Percentiles rank a stretch among this genome's conserved stretches.
Evolutionary conservation across 768 basidiomycete genomes (phyloP).

Genomic region (Mycena leptocephala): DNA sequence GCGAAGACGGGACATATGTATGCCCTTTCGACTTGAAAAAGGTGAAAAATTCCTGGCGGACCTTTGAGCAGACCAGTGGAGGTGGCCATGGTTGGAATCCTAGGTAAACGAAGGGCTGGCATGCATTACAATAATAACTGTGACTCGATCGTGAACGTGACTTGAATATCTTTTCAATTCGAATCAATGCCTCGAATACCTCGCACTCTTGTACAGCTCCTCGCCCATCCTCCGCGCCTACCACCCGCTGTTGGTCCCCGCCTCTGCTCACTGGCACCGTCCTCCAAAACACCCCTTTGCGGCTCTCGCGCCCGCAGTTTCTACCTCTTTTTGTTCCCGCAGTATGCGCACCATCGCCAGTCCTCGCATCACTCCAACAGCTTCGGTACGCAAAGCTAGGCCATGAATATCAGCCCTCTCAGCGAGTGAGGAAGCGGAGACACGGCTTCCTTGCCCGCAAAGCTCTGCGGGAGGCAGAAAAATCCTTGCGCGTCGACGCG

Average conservation of each 20-base stretch:
- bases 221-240: constrained; percentile 53
- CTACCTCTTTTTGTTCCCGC: constrained; percentile 38
- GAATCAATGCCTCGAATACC: constrained; percentile 62
- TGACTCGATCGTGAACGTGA: constrained; percentile 23
- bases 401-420: constrained; percentile 97
- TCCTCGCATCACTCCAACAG: constrained; percentile 63
- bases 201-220: constrained; percentile 53
- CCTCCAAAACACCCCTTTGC: constrained; percentile 34
- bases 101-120: constrained; percentile 36
- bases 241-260: constrained; percentile 36
- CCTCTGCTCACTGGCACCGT: constrained; percentile 30
- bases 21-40: constrained; percentile 89
- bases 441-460: constrained; percentile 92
- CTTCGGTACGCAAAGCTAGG: constrained; percentile 81
- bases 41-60: constrained; percentile 92
- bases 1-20: constrained; percentile 91
- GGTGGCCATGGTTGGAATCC: constrained; percentile 55
- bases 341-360: constrained; percentile 49
- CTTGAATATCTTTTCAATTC: constrained; percentile 9
- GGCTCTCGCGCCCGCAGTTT: constrained; percentile 42
- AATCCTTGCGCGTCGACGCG: constrained; percentile 77
- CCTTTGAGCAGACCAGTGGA: constrained; percentile 85
- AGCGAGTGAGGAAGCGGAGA: constrained; percentile 92
- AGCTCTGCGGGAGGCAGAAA: constrained; percentile 79
- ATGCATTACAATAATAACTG: constrained; percentile 8